These are phyloP conservation scores for Aureobasidium sp. DNA, from an alignment of 2,329 filamentous ascomycete genomes.

Conservation along the genomic window DNA sequence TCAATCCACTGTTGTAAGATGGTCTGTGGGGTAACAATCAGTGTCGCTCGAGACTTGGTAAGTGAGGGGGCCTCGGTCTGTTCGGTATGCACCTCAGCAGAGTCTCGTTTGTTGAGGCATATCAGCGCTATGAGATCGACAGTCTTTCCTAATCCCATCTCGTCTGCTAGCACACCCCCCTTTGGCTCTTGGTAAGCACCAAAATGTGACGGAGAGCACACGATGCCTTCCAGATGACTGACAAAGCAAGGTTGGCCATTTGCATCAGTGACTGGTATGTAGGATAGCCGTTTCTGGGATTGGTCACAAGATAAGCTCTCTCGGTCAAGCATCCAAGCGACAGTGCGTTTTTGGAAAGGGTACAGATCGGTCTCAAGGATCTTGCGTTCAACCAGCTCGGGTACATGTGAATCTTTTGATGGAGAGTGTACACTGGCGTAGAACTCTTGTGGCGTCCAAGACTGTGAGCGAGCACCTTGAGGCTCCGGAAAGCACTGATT, in stretches of 20 bases:
- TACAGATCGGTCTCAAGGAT: conserved; percentile 44
- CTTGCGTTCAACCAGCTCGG: conserved; percentile 16
- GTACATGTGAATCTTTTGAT: conserved; percentile 30
- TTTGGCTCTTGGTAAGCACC: conserved; percentile 38
- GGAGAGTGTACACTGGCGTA: conserved; percentile 64
- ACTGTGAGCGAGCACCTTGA: background rate
- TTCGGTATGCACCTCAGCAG: background rate
- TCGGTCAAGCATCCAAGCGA: conserved; percentile 62
- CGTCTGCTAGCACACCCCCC: conserved; percentile 67
- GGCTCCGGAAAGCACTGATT: conserved; percentile 23
- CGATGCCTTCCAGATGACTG: conserved; percentile 57
- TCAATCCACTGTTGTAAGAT: conserved; percentile 58
- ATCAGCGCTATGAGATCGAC: conserved; percentile 67
- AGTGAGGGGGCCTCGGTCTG: background rate
- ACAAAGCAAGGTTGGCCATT: conserved; percentile 45
- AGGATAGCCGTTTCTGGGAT: conserved; percentile 31
- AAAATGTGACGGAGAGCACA: conserved; percentile 33
- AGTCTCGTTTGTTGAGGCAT: conserved; percentile 50
- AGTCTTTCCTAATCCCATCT: conserved; percentile 80
- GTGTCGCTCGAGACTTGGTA: conserved; percentile 46
- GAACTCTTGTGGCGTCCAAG: conserved; percentile 52
- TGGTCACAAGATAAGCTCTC: conserved; percentile 38
- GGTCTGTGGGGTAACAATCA: conserved; percentile 56
- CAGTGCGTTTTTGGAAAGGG: conserved; percentile 64
- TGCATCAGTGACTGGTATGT: conserved; percentile 39